Base-by-base conservation (phyloP, 805 yeast species). In the Sugiyamaella boreocaroliniensis region DNA sequence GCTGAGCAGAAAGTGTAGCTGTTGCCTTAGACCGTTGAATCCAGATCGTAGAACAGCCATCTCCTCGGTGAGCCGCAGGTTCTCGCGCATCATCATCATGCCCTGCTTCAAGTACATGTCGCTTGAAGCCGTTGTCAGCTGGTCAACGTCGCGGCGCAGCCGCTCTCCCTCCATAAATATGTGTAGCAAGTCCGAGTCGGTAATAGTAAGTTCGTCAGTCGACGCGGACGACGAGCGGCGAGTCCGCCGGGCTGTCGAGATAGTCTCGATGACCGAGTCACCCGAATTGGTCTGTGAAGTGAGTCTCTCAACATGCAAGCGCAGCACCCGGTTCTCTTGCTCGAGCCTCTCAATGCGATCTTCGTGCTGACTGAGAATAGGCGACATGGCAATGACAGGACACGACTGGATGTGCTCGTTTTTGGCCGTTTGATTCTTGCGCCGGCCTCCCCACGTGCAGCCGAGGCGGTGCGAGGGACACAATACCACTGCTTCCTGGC, bases 1-100 rank as follows among this genome's bases (percentile, higher is more conserved):
- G 15, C 63, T 45, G 16, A 66, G 52, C 22, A 70, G 48, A 47
- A 66, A 60, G 50, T 67, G 67, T 47, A 70, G 43, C 54, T 70
- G 74, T 34, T 70, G 69, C 2, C 71, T 63, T n/a, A 70, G 52
- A 11, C 68, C 62, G 37, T 65, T 67, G 47, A 69, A 51, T 2
- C 64, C 67, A 14, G 61, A 51, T 16, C 65, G 60, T 40, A 69
- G 52, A 42, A 61, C 59, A 18, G 63, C 60, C 20, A 71, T 45
- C 32, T 70, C 74, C 34, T 68, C 71, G 29, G 60, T 56, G 18
- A 61, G 57, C 14, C 69, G 63, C 32, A 62, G 55, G 47, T 61
- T 65, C 49, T 71, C 74, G 19, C 68, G 64, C 58, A 63, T 64
- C 19, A 68, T 60, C 57, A 64, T 54, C 53, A 67, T 60, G 45